These are phyloP conservation scores for Neoboletus magnificus DNA, from an alignment of 768 basidiomycete genomes.

Conservation along the genomic window DNA sequence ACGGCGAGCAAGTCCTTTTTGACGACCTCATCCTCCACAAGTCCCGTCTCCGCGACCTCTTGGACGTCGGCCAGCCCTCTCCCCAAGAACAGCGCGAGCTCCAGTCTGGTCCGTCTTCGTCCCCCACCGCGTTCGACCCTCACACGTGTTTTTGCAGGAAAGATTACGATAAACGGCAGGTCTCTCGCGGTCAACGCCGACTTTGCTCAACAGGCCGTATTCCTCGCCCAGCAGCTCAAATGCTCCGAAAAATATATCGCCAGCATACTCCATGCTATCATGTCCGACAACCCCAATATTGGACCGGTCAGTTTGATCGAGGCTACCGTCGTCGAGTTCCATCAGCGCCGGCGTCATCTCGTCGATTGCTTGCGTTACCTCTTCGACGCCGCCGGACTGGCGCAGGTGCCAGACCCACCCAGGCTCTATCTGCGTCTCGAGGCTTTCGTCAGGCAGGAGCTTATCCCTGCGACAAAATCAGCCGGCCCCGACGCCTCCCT, in stretches of 20 bases:
- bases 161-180: slow-evolving; percentile 58
- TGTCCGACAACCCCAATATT: slow-evolving; percentile 63
- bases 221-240: slow-evolving; percentile 76
- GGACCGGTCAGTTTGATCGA: slow-evolving; percentile 58
- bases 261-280: slow-evolving; percentile 60
- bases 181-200: slow-evolving; percentile 73
- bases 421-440: slow-evolving; percentile 51
- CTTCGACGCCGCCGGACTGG: slow-evolving; percentile 56
- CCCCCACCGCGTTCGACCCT: not conserved
- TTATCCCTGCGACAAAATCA: slow-evolving; percentile 41
- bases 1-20: slow-evolving; percentile 71
- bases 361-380: slow-evolving; percentile 69
- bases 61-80: slow-evolving; percentile 62
- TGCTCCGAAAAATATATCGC: slow-evolving; percentile 82
- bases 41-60: slow-evolving; percentile 56
- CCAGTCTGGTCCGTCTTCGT: slow-evolving; percentile 50
- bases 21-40: slow-evolving; percentile 70
- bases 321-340: slow-evolving; percentile 61
- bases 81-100: slow-evolving; percentile 67
- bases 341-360: slow-evolving; percentile 65
- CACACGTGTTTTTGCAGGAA: slow-evolving; percentile 48
- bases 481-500: slow-evolving; percentile 43
- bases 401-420: slow-evolving; percentile 42
- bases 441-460: slow-evolving; percentile 52
- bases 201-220: slow-evolving; percentile 72